phyloP scores from a whole-genome alignment of 2,329 filamentous ascomycete genomes.

The Hymenoscyphus linearis region DNA sequence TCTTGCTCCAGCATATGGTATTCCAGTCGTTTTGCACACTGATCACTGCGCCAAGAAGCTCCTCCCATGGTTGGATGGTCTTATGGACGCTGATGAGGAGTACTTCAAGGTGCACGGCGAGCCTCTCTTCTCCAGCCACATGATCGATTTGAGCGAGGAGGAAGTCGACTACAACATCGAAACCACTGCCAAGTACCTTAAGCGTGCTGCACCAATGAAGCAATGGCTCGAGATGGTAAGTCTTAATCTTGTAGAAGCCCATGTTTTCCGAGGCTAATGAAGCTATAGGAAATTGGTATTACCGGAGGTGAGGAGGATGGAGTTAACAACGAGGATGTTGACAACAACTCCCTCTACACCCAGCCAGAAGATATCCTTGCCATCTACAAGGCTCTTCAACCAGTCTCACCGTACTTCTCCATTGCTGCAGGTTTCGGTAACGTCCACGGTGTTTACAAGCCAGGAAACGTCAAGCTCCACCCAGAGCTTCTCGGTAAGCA shows the following conservation, averaged over 20 bases:
- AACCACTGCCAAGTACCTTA: slow-evolving; percentile 88
- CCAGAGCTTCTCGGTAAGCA: slow-evolving; percentile 96
- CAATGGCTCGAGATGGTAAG: slow-evolving; percentile 97
- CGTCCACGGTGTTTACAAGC: slow-evolving; percentile 99
- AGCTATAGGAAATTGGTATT: slow-evolving; percentile 70
- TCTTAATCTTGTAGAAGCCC: neutral
- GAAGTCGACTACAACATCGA: slow-evolving; percentile 82
- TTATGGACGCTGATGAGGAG: slow-evolving; percentile 88
- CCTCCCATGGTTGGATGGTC: slow-evolving; percentile 93
- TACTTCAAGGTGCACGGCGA: slow-evolving; percentile 92
- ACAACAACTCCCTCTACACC: slow-evolving; percentile 96
- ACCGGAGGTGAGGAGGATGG: slow-evolving; percentile 97
- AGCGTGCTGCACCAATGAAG: slow-evolving; percentile 93
- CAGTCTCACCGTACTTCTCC: slow-evolving; percentile 93
- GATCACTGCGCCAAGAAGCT: slow-evolving; percentile 99
- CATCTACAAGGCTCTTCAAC: slow-evolving; percentile 79
- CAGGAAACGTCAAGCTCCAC: slow-evolving; percentile 93
- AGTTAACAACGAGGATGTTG: slow-evolving; percentile 96
- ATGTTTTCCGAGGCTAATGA: slow-evolving; percentile 1
- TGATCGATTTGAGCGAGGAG: slow-evolving; percentile 98
- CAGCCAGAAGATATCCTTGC: slow-evolving; percentile 94
- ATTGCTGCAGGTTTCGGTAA: slow-evolving; percentile 98
- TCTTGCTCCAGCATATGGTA: slow-evolving; percentile 78
- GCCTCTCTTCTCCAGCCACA: slow-evolving; percentile 93
- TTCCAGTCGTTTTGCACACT: slow-evolving; percentile 91